These are phyloP conservation scores for Lathyrus sativus DNA, from an alignment of 306 rosid species.

Conservation along the genomic window DNA sequence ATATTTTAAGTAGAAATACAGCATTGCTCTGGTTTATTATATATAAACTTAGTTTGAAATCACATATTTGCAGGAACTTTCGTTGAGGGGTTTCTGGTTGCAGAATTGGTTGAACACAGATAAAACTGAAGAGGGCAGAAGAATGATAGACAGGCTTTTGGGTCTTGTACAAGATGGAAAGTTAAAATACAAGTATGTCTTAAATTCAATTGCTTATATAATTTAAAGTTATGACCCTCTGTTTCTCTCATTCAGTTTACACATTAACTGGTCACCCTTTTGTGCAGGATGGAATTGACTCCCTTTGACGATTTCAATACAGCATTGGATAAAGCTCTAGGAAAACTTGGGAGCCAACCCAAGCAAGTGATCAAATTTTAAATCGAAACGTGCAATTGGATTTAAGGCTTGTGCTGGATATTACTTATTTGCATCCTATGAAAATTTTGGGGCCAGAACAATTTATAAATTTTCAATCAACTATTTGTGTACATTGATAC, in stretches of 20 bases:
- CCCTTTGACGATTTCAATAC: conserved; percentile 65
- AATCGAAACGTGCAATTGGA: conserved; percentile 7
- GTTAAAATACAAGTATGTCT: conserved; percentile 73
- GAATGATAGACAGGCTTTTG: conserved; percentile 78
- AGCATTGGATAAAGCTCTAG: conserved; percentile 82
- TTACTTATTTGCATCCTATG: too few relatives aligned
- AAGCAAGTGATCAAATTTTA: conserved; percentile 87
- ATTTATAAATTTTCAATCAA: too few relatives aligned
- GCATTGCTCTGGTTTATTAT: conserved; percentile 7
- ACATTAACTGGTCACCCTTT: background rate
- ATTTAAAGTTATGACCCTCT: background rate
- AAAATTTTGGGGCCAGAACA: too few relatives aligned
- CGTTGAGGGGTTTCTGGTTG: conserved; percentile 93
- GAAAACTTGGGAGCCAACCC: conserved; percentile 92
- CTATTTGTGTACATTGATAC: too few relatives aligned
- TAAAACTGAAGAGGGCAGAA: conserved; percentile 67
- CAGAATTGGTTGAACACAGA: conserved; percentile 78
- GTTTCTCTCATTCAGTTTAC: conserved; percentile 24
- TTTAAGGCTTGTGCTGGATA: conserved; percentile 18
- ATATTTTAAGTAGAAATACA: conserved; percentile 5
- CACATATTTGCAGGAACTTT: conserved; percentile 66
- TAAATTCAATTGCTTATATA: conserved; percentile 7
- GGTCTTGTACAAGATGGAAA: conserved; percentile 69
- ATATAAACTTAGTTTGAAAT: conserved; percentile 6
- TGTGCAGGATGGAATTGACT: conserved; percentile 79